Evolutionary conservation across 2,329 filamentous ascomycete species (phyloP), one percentile per base, ranked within the genome.

Genomic region (Pyrenochaeta sp.): DNA sequence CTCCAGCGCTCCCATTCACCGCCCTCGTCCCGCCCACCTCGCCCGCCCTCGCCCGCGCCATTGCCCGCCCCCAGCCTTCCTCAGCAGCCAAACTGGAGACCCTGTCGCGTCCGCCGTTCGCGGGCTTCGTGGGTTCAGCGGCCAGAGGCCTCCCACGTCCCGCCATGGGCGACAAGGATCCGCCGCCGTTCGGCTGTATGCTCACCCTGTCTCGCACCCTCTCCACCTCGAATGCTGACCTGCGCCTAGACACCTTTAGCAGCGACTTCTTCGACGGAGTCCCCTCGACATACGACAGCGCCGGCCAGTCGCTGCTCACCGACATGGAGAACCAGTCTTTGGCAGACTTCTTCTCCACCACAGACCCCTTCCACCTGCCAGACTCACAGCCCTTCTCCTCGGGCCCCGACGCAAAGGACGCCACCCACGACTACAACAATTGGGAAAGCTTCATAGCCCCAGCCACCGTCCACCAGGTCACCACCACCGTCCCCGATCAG

Each of bases 101-200:
- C 6, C 48, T 63, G 32, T 57, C 49, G 44, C 41, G 53, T 11
- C 52, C 45, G 28, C 51, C 56, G 53, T 48, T 52, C 47, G 51
- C 55, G 58, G 53, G 53, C 46, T 48, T 58, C 54, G 65, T 51
- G 54, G 55, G 51, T 50, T 55, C 48, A 45, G 42, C 51, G 47
- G 56, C 55, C 51, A 62, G 42, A 53, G 46, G 55, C 56, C 58
- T 53, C 39, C 41, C 51, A 48, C 58, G 46, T 28, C 35, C 52
- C 48, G 56, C 55, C 59, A 70, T 70, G 67, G 58, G 61, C 56
- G 56, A 64, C 41, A 63, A 65, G 36, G 64, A 65, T 32, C 54
- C 63, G 28, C 50, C 54, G 51, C 67, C 67, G 10, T 71, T 71
- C 56, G 67, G 67, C 51, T 69, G 65, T 67, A 62, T 18, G 60